phyloP scores from a whole-genome alignment of 2,329 filamentous ascomycete species.

The Alternaria brassicicola region DNA sequence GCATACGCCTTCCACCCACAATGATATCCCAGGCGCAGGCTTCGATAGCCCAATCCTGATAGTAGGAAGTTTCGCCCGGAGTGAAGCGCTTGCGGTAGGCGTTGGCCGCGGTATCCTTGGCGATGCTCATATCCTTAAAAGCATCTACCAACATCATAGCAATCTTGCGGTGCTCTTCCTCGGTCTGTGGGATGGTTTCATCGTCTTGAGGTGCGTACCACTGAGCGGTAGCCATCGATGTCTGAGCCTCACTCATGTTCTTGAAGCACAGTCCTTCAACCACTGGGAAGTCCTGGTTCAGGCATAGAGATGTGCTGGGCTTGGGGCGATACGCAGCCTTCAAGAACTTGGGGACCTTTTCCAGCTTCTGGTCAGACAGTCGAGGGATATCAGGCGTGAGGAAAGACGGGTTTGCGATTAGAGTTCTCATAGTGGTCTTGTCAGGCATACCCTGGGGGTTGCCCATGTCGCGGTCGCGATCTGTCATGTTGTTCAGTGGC shows the following conservation, averaged over 20 bases:
- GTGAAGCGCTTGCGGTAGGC: slow-evolving; percentile 20
- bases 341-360: neutral
- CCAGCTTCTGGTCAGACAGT: neutral
- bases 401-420: neutral
- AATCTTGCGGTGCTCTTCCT: slow-evolving; percentile 7
- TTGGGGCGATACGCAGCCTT: slow-evolving; percentile 1
- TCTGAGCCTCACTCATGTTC: slow-evolving; percentile 3
- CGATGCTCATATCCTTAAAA: slow-evolving; percentile 10
- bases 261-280: slow-evolving; percentile 13
- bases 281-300: neutral
- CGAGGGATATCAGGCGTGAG: neutral
- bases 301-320: slow-evolving; percentile 1
- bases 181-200: slow-evolving; percentile 10
- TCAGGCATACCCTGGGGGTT: neutral
- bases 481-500: neutral
- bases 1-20: neutral
- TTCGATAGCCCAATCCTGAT: slow-evolving; percentile 19
- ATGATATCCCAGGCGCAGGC: slow-evolving; percentile 19
- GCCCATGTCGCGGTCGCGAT: neutral
- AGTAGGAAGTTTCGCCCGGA: slow-evolving; percentile 1
- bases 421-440: neutral
- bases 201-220: slow-evolving; percentile 13
- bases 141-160: slow-evolving; percentile 4
- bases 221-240: neutral
- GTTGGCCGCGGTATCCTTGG: slow-evolving; percentile 10